Evolutionary conservation across 2,329 filamentous ascomycete species (phyloP), one percentile per base, ranked within the genome.

Genomic region (Aspergillus luchuensis): DNA sequence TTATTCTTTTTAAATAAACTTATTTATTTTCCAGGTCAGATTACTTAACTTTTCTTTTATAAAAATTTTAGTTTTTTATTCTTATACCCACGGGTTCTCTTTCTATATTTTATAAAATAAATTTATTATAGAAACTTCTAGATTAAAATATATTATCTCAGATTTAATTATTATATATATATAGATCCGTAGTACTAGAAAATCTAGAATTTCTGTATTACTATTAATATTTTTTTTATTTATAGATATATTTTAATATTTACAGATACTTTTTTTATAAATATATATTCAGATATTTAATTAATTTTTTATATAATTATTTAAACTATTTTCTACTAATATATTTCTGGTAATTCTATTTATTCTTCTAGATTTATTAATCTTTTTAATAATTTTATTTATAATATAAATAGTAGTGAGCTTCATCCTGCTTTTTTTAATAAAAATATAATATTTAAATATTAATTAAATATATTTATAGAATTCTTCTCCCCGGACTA

Each of bases 161-260:
- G 1, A 38, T 15, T 15, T 11, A 38, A 38, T 38, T 7, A 25
- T 2, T 25, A 2, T 7, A 7, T 25, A 25, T 7, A 25, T 7
- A 25, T 25, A 25, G 0, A 25, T 25, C 1, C 2, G 1, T 25
- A 7, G 0, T 25, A 7, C 0, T 0, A 25, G 23, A 25, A 7
- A 2, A 7, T 25, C 23, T 25, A 25, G 23, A 25, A 25, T 25
- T 25, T 7, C 2, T 25, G 2, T 25, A 25, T 25, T 25, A 25
- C 2, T 25, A 25, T 25, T 7, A 25, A 7, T 25, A 7, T 1
- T 25, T 25, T 23, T 1, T 7, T 25, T 25, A 25, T 7, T 25
- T 25, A 25, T 7, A 25, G 2, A n/a, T 38, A 5, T n/a, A n/a
- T 38, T 38, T 38, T 15, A 38, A 13, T 38, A 38, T 5, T 3